phyloP scores from a whole-genome alignment of 2,329 filamentous ascomycete genomes.

The Diaporthe eres region DNA sequence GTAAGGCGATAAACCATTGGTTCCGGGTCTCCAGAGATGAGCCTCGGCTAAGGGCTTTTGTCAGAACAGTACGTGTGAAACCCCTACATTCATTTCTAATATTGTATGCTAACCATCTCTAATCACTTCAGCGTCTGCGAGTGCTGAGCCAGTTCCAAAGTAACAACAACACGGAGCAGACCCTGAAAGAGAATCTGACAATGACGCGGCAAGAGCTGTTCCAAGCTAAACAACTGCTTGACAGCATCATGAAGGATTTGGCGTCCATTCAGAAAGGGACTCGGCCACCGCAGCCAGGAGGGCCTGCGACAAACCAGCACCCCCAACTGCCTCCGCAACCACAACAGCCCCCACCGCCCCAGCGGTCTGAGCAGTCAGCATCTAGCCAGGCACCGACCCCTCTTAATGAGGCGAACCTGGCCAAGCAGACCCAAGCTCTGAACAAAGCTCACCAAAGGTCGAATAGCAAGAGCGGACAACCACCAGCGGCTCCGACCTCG shows the following conservation, averaged over 20 bases:
- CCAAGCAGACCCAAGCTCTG: constrained; percentile 65
- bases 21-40: constrained; percentile 65
- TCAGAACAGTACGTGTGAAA: constrained; percentile 62
- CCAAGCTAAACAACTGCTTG: constrained; percentile 61
- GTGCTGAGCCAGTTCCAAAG: constrained; percentile 68
- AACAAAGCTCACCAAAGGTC: constrained; percentile 62
- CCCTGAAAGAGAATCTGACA: constrained; percentile 64
- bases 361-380: constrained; percentile 42
- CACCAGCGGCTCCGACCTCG: constrained; percentile 70
- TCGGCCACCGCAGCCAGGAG: constrained; percentile 46
- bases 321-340: constrained; percentile 40
- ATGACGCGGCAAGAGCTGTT: constrained; percentile 67
- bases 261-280: constrained; percentile 42
- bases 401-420: constrained; percentile 63
- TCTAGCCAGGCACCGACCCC: constrained; percentile 28
- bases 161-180: constrained; percentile 62
- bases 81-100: neutral
- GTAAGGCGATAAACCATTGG: constrained; percentile 62
- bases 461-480: constrained; percentile 61
- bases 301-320: constrained; percentile 49
- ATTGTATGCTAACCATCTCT: constrained; percentile 50
- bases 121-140: constrained; percentile 61
- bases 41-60: constrained; percentile 64
- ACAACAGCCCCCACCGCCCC: constrained; percentile 43
- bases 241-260: constrained; percentile 67